A percentile compares a stretch with the other conserved stretches of the same genome.
Evolutionary conservation across 495 filamentous ascomycete species (phyloP).

Genomic region (Xylaria cubensis): DNA sequence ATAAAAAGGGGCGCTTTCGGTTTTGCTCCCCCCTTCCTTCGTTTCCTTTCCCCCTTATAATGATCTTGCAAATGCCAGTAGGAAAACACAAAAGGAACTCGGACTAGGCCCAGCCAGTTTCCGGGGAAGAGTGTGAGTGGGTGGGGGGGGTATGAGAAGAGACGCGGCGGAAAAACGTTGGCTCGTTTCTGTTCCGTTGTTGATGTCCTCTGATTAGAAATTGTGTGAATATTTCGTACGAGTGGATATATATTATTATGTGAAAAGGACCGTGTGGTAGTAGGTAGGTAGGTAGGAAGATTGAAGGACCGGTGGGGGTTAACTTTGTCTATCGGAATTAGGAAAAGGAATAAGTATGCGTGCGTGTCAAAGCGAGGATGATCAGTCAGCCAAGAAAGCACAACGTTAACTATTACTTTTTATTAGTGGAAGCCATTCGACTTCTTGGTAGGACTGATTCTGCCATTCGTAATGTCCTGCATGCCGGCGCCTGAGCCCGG

Average conservation of each 20-base stretch:
- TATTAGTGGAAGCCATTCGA: conserved; percentile 34
- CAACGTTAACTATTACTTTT: not conserved
- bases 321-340: not conserved
- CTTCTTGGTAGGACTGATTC: conserved; percentile 43
- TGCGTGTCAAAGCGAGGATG: conserved; percentile 15
- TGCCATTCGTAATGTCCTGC: conserved; percentile 41
- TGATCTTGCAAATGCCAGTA: conserved; percentile 2
- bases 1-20: too few species aligned
- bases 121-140: not conserved
- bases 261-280: not conserved
- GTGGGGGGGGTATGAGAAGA: not conserved
- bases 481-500: conserved; percentile 28
- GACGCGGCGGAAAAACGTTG: not conserved
- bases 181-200: not conserved
- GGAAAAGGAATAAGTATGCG: not conserved
- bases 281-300: not conserved
- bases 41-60: not conserved
- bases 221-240: conserved; percentile 11
- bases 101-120: not conserved
- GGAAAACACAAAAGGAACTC: conserved; percentile 12
- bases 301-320: not conserved
- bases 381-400: conserved; percentile 5
- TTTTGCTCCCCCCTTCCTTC: not conserved
- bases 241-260: conserved; percentile 15
- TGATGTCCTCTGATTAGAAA: not conserved